Conservation (phyloP, 208 protist genomes). For the Crithidia acanthocephali region DNA sequence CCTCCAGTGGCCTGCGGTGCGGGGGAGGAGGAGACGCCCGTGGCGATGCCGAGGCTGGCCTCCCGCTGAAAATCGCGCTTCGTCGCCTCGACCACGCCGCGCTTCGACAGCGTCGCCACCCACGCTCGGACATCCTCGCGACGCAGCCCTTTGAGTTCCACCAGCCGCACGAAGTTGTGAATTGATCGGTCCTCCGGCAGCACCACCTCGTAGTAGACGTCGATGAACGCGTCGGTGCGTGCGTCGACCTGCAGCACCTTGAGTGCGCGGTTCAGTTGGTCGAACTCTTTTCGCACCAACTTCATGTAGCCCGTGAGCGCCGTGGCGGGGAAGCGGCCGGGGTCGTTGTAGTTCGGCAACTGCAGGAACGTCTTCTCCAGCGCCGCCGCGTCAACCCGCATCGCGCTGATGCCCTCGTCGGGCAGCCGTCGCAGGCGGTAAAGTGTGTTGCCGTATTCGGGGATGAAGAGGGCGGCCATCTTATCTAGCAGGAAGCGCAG, state of each 20-base stretch:
- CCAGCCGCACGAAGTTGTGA: slow-evolving; percentile 86
- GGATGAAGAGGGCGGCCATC: slow-evolving; percentile 69
- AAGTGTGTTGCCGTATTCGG: slow-evolving; percentile 68
- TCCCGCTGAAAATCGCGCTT: slow-evolving; percentile 65
- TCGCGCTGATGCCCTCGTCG: slow-evolving; percentile 59
- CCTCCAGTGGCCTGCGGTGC: slow-evolving; percentile 1
- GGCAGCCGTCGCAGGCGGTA: slow-evolving; percentile 69
- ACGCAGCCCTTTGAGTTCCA: slow-evolving; percentile 80
- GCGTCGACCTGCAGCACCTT: slow-evolving; percentile 89
- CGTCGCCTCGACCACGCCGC: slow-evolving; percentile 88
- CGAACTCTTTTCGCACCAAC: slow-evolving; percentile 82
- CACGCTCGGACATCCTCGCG: slow-evolving; percentile 82
- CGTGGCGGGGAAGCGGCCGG: slow-evolving; percentile 56
- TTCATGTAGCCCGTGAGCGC: slow-evolving; percentile 75
- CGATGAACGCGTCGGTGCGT: slow-evolving; percentile 70
- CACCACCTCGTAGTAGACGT: slow-evolving; percentile 87
- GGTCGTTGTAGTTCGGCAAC: slow-evolving; percentile 90
- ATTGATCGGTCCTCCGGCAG: slow-evolving; percentile 87
- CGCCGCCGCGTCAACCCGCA: slow-evolving; percentile 79
- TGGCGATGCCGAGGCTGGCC: slow-evolving; percentile 42
- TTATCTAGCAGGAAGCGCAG: slow-evolving; percentile 90
- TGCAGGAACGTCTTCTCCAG: slow-evolving; percentile 82
- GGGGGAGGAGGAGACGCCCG: slow-evolving; percentile 26
- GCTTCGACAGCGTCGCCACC: slow-evolving; percentile 82
- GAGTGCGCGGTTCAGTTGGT: slow-evolving; percentile 77